Base-by-base conservation (phyloP, 345 rosid species). In the Aquilaria yunnanensis region DNA sequence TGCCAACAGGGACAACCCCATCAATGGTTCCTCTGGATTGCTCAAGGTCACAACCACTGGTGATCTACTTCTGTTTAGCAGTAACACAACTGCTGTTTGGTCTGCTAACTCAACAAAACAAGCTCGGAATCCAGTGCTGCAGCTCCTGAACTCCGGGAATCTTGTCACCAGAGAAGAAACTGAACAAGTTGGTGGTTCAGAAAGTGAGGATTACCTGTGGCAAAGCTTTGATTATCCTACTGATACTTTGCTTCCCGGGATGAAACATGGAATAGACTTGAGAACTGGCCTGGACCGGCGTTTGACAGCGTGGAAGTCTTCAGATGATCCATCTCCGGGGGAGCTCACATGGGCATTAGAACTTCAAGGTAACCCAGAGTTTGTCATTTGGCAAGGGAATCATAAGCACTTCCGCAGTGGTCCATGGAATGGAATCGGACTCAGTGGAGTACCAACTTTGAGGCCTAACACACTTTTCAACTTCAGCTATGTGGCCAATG, bases 141-240 rank as follows among this genome's bases (percentile, higher is more conserved):
- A 75, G 70, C 71, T 84, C 53, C 48, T 81, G 49, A 78, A 78
- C 23, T 63, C 78, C 0, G 85, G 92, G 46, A 83, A 85, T 61
- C 81, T 85, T 6, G 77, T 83, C 10, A 63, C 81, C 7, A 75
- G 70, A 65, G 78, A 71, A 1, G 56, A 47, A 51, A 34, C 52
- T 14, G 37, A 54, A 14, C 23, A 23, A 1, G 23, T 23, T 23
- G 32, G 34, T 9, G 51, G 54, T 46, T 54, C 60, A 0, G 67
- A 32, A 8, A 65, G 10, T 10, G 23, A 23, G 23, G 23, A 23
- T 23, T 34, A 60, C 3, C 31, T 77, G 47, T 77, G 84, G 84
- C 82, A 70, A 56, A 79, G 80, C 41, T 82, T 79, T 63, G 86
- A 82, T 59, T 31, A 72, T 59, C 83, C 81, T 8, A 56, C 74